Base-by-base conservation (phyloP, 208 protist genomes). In the Wallacemonas rigidus region DNA sequence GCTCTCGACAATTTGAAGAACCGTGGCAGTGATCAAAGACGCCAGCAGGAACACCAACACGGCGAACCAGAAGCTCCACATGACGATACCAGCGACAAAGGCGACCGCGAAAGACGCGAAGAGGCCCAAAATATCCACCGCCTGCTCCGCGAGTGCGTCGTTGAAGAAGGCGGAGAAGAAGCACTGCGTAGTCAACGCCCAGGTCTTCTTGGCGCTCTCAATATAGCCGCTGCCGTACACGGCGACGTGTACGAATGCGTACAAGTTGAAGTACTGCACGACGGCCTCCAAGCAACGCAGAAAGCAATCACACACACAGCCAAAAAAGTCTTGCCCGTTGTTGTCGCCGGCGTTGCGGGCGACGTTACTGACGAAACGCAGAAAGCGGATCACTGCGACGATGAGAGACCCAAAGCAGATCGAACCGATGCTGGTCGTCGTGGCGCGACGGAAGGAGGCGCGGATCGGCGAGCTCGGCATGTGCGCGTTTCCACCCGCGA, bases 201-300 rank as follows among this genome's bases (percentile, higher is more conserved):
- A 93, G 17, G 89, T 95, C 39, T 80, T 71, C 74, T 87, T 89
- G 5, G 89, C 88, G 40, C 82, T 87, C 14, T 87, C 82, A 41
- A 94, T 65, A 80, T 97, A 98, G 58, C 82, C 76, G 74, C 83
- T 91, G 56, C 94, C 93, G 78, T 97, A 97, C 56, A 97, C 81
- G 39, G 89, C 94, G 35, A 95, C 83, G 70, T 98, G 90, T 17
- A 96, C 85, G 71, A 93, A 96, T 53, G 92, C 91, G 74, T 97
- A 98, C 38, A 81, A 54, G 80, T 97, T 98, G 76, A 96, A 97
- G 77, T 91, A 95, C 50, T 81, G 70, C 67, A 93, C 47, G 6
- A 96, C 58, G 14, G 69, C 60, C 68, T 94, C 87, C 43, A 97
- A 47, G 62, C 75, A 85, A 54, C 65, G 47, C 0, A 93, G 74